phyloP scores from a whole-genome alignment of 2,329 filamentous ascomycete genomes.

The Sarocladium oryzae region DNA sequence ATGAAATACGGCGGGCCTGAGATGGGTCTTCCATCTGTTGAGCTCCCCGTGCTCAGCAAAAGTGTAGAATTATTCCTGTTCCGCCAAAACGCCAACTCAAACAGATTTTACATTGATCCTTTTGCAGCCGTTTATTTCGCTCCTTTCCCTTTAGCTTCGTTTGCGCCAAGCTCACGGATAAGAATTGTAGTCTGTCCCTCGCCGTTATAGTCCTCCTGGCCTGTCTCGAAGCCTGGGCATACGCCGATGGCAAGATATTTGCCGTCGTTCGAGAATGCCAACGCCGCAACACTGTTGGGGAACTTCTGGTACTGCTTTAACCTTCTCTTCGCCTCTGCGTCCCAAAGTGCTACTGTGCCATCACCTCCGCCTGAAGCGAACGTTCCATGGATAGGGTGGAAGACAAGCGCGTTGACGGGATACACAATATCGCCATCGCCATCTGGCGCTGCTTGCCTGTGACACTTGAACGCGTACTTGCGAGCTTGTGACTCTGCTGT shows the following conservation, averaged over 20 bases:
- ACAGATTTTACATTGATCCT: constrained; percentile 5
- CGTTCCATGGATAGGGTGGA: constrained; percentile 76
- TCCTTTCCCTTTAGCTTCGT: constrained; percentile 81
- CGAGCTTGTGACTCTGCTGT: constrained; percentile 78
- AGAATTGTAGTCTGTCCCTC: constrained; percentile 71
- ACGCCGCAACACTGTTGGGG: constrained; percentile 66
- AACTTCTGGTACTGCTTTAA: constrained; percentile 87
- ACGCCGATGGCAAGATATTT: constrained; percentile 72
- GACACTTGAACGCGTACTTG: constrained; percentile 99
- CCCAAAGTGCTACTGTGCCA: constrained; percentile 88
- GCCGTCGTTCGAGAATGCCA: constrained; percentile 73
- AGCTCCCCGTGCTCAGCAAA: background rate
- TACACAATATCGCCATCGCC: constrained; percentile 74
- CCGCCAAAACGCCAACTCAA: constrained; percentile 10
- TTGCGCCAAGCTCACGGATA: constrained; percentile 77
- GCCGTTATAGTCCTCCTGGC: constrained; percentile 69
- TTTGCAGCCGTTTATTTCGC: constrained; percentile 45
- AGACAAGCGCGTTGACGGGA: constrained; percentile 83
- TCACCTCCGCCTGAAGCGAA: constrained; percentile 89
- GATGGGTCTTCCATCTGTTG: background rate
- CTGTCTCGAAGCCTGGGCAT: constrained; percentile 83
- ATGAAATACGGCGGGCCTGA: background rate
- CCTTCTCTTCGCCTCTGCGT: constrained; percentile 81
- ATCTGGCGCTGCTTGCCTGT: constrained; percentile 65
- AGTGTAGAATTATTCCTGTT: background rate